These are phyloP conservation scores for Sonneratia caseolaris DNA, from an alignment of 345 rosid genomes.

Conservation along the genomic window DNA sequence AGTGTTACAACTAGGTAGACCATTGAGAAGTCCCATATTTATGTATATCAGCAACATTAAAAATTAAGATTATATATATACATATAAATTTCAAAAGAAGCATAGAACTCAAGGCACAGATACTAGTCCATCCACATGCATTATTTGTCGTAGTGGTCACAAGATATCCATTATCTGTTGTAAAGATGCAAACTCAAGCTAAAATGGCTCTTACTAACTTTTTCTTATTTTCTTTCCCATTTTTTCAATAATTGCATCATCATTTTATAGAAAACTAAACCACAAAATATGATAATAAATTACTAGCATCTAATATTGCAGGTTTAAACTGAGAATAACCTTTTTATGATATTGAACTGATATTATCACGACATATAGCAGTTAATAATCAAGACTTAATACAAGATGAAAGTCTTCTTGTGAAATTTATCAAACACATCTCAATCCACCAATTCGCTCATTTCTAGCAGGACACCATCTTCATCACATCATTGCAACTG, in stretches of 20 bases:
- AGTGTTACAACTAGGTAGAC: not conserved
- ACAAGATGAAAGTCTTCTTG: not conserved
- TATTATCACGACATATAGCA: not conserved
- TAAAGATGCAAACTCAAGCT: not conserved
- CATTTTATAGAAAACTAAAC: not conserved
- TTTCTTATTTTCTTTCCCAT: not conserved
- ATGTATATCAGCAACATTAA: not conserved
- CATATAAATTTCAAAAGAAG: no score
- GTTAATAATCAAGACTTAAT: not conserved
- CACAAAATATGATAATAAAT: not conserved
- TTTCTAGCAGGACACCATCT: not conserved
- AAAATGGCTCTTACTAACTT: not conserved
- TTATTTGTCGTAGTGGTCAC: not conserved
- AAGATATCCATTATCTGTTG: not conserved
- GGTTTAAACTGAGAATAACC: not conserved
- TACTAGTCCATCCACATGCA: not conserved
- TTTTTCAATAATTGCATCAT: not conserved
- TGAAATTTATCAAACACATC: not conserved
- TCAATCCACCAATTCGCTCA: not conserved
- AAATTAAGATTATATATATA: no score
- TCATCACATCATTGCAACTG: not conserved
- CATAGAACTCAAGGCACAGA: no score
- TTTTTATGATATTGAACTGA: not conserved
- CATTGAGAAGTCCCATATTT: not conserved
- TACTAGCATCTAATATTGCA: not conserved